These are phyloP conservation scores for Rhizopus microsporus DNA, from an alignment of 371 early-diverging fungal genomes.

Conservation along the genomic window DNA sequence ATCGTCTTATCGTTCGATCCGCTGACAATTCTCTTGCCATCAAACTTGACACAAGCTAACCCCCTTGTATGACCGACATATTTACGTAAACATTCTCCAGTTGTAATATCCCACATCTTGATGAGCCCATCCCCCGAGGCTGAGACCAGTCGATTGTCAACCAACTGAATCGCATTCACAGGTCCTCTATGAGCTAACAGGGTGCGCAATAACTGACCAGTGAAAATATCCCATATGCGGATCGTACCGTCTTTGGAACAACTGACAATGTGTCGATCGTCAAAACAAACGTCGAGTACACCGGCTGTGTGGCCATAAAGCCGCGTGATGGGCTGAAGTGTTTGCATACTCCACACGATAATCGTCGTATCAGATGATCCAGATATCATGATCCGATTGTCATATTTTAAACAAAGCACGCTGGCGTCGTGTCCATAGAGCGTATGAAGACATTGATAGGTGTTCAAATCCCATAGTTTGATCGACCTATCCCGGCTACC, in stretches of 20 bases:
- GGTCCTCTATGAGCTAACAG: conserved; percentile 85
- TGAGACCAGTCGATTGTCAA: conserved; percentile 71
- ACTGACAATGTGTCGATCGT: conserved; percentile 73
- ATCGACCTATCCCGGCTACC: conserved; percentile 94
- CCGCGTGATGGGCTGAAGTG: conserved; percentile 42
- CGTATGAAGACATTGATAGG: conserved; percentile 62
- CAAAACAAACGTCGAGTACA: conserved; percentile 81
- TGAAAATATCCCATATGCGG: conserved; percentile 79
- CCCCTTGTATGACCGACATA: conserved; percentile 82
- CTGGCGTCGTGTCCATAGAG: conserved; percentile 87
- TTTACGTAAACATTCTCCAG: conserved; percentile 67
- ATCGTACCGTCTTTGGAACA: conserved; percentile 95
- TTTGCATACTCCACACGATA: conserved; percentile 83
- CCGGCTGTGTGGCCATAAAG: conserved; percentile 76
- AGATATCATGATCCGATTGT: conserved; percentile 78
- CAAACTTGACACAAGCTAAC: conserved; percentile 93
- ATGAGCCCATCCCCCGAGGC: conserved; percentile 88
- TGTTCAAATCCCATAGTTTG: conserved; percentile 76
- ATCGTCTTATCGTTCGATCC: conserved; percentile 96
- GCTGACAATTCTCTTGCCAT: conserved; percentile 85
- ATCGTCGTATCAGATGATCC: conserved; percentile 91
- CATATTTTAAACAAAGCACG: conserved; percentile 89
- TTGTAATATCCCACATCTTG: conserved; percentile 85
- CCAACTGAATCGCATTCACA: conserved; percentile 86
- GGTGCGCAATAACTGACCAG: conserved; percentile 59